phyloP scores from a whole-genome alignment of 805 yeast genomes.

The Nakazawaea ambrosiae region DNA sequence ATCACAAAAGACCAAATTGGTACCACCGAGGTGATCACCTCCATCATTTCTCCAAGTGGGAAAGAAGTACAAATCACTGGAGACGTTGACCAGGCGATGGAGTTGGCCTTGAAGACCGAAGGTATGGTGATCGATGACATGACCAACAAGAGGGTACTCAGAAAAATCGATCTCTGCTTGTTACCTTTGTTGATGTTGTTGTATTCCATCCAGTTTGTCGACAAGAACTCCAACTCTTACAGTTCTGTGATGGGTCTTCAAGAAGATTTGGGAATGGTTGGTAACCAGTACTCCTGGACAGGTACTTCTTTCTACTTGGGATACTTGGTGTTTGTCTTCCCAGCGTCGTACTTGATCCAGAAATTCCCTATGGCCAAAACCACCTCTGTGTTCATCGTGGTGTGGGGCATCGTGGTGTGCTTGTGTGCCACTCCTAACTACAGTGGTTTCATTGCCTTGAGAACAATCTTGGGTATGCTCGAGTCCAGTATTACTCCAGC shows the following conservation, averaged over 20 bases:
- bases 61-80: slow-evolving; percentile 15
- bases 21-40: slow-evolving; percentile 11
- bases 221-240: slow-evolving; percentile 39
- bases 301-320: slow-evolving; percentile 31
- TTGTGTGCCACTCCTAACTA: slow-evolving; percentile 27
- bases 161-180: slow-evolving; percentile 46
- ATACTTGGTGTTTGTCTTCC: slow-evolving; percentile 25
- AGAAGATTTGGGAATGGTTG: slow-evolving; percentile 28
- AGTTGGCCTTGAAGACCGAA: slow-evolving; percentile 27
- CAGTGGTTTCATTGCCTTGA: slow-evolving; percentile 34
- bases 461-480: slow-evolving; percentile 41
- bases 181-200: slow-evolving; percentile 43
- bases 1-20: slow-evolving; percentile 14
- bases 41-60: slow-evolving; percentile 14
- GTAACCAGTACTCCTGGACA: slow-evolving; percentile 26
- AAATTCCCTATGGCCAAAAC: slow-evolving; percentile 30
- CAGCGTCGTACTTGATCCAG: slow-evolving; percentile 32
- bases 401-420: slow-evolving; percentile 28
- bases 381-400: slow-evolving; percentile 21
- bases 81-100: slow-evolving; percentile 42
- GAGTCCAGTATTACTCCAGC: slow-evolving; percentile 47
- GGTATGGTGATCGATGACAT: slow-evolving; percentile 19
- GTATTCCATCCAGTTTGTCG: slow-evolving; percentile 52
- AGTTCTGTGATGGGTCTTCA: slow-evolving; percentile 31
- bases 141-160: slow-evolving; percentile 2